Evolutionary conservation across 306 rosid species (phyloP).

Genomic region (barrel medic (Medicago truncatula)): MtrunA17r5.0-ANR NC_053044.1:36844001-36844500

Average conservation of each 20-base stretch:
- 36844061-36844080: not conserved
- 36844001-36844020: slow-evolving; percentile 88
- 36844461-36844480: slow-evolving; percentile 35
- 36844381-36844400: slow-evolving; percentile 97
- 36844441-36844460: slow-evolving; percentile 36
- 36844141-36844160: slow-evolving; percentile 42
- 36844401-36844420: slow-evolving; percentile 93
- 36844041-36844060: slow-evolving; percentile 28
- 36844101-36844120: slow-evolving; percentile 2
- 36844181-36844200: slow-evolving; percentile 97
- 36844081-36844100: not conserved
- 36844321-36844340: slow-evolving; percentile 39
- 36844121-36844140: slow-evolving; percentile 21
- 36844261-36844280: slow-evolving; percentile 80
- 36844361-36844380: slow-evolving; percentile 76
- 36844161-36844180: slow-evolving; percentile 99
- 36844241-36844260: slow-evolving; percentile 94
- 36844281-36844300: slow-evolving; percentile 41
- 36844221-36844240: slow-evolving; percentile 77
- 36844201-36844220: slow-evolving; percentile 92
- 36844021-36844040: slow-evolving; percentile 44
- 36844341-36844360: slow-evolving; percentile 29
- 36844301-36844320: slow-evolving; percentile 36
- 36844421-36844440: slow-evolving; percentile 78
- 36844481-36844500: slow-evolving; percentile 30